Evolutionary conservation across 306 rosid genomes (phyloP).

Genomic region (Pyrus pyrifolia): DNA sequence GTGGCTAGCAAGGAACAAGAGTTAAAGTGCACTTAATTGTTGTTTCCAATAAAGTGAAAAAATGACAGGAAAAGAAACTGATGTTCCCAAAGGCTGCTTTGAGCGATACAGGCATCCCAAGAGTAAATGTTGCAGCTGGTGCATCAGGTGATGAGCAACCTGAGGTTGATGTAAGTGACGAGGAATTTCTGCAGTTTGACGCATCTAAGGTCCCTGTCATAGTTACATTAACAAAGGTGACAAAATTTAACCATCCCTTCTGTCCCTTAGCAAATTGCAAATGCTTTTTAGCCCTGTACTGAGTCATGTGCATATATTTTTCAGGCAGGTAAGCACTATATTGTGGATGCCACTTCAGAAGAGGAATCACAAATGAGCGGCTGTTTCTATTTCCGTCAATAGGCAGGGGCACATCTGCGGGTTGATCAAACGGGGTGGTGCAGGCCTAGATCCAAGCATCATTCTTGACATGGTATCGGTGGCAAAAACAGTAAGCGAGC

Average conservation of each 20-base stretch:
- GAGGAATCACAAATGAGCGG: constrained; percentile 91
- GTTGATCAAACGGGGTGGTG: constrained; percentile 72
- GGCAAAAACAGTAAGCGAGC: constrained; percentile 27
- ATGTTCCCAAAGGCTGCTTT: constrained; percentile 63
- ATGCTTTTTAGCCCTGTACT: not conserved
- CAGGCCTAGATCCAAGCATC: constrained; percentile 45
- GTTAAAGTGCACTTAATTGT: not conserved
- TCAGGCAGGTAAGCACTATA: constrained; percentile 71
- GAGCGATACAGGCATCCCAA: constrained; percentile 84
- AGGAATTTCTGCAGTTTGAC: constrained; percentile 85
- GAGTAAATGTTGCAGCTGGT: constrained; percentile 53
- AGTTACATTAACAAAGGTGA: constrained; percentile 80
- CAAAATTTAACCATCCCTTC: not conserved
- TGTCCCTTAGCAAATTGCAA: not conserved
- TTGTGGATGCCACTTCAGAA: constrained; percentile 78
- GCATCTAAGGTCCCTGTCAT: constrained; percentile 77
- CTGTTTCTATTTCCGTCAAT: constrained; percentile 66
- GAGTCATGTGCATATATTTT: constrained; percentile 7
- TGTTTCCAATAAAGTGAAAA: not conserved
- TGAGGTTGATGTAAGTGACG: constrained; percentile 74
- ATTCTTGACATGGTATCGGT: constrained; percentile 82
- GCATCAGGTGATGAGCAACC: constrained; percentile 56
- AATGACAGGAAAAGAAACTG: not conserved
- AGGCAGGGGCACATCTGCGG: constrained; percentile 68
- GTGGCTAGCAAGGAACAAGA: too few species aligned